Percentiles rank a stretch among this genome's conserved stretches.
Evolutionary conservation across 352 stramenopile genomes (phyloP).

Genomic region (Globisporangium camurandrum): DNA sequence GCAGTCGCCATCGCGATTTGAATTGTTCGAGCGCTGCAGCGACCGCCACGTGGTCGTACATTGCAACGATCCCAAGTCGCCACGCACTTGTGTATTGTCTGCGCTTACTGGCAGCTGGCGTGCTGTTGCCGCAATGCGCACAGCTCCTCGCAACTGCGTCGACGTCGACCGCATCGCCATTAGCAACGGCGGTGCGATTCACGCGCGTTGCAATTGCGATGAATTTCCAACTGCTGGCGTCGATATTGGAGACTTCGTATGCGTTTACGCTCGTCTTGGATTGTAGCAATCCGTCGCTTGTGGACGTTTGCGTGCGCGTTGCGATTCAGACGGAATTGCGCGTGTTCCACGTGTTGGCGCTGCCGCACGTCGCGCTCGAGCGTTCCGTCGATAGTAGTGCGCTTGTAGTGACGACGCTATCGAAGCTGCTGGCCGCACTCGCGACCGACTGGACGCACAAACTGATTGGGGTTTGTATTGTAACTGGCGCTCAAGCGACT

Average conservation of each 20-base stretch:
- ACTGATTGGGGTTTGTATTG: slow-evolving; percentile 8
- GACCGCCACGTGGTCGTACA: no score
- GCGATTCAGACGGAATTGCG: not conserved
- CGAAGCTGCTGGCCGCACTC: slow-evolving; percentile 6
- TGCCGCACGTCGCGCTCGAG: no score
- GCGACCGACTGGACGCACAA: slow-evolving; percentile 6
- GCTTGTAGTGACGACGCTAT: no score
- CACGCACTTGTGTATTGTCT: slow-evolving; percentile 11
- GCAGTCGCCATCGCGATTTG: slow-evolving; percentile 1
- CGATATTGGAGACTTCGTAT: slow-evolving; percentile 6
- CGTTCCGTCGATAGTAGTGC: no score
- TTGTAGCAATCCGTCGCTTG: not conserved
- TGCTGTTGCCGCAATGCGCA: slow-evolving; percentile 6
- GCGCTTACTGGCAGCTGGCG: slow-evolving; percentile 4
- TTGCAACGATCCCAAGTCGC: slow-evolving; percentile 2
- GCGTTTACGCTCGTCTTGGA: slow-evolving; percentile 13
- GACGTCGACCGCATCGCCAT: not conserved
- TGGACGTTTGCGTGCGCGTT: slow-evolving; percentile 9
- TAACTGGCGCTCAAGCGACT: not conserved
- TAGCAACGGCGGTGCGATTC: slow-evolving; percentile 5
- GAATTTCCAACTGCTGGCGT: slow-evolving; percentile 12
- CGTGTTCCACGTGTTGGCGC: slow-evolving; percentile 12
- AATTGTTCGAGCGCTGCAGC: no score
- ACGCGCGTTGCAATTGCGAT: slow-evolving; percentile 9
- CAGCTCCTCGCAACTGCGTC: slow-evolving; percentile 7